These are phyloP conservation scores for Anisodus acutangulus DNA, from an alignment of 257 asterid species.

Conservation along the genomic window DNA sequence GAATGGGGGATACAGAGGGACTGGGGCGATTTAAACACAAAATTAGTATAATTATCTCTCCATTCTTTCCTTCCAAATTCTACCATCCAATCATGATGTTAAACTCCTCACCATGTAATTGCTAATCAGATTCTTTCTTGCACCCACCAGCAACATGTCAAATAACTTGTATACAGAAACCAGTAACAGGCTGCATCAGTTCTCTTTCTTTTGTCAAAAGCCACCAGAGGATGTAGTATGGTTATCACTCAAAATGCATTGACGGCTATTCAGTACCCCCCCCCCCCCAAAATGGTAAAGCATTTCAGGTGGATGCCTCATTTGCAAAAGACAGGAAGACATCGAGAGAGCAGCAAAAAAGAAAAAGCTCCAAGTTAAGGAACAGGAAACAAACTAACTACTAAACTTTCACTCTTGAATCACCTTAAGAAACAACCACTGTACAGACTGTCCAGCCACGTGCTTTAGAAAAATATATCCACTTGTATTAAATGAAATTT, in stretches of 20 bases:
- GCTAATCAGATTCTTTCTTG: not conserved
- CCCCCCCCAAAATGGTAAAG: not conserved
- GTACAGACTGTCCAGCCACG: not conserved
- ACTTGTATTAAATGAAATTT: constrained; percentile 11
- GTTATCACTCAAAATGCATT: not conserved
- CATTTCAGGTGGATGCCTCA: not conserved
- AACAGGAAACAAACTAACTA: constrained; percentile 5
- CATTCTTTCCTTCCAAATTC: constrained; percentile 7
- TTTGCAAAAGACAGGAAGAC: not conserved
- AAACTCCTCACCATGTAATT: not conserved
- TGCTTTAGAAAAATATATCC: not conserved
- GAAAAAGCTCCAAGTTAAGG: not conserved
- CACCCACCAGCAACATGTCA: not conserved
- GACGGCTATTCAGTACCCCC: not conserved
- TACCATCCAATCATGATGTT: constrained; percentile 14
- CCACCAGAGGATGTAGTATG: not conserved
- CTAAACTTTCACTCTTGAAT: not conserved
- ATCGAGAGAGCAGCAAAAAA: constrained; percentile 22
- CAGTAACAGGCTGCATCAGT: not conserved
- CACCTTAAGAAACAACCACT: not conserved
- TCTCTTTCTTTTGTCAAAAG: not conserved
- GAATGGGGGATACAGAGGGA: not conserved
- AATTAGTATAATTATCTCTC: not conserved
- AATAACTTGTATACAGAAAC: not conserved
- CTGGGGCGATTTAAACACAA: constrained; percentile 10